phyloP scores from a whole-genome alignment of 257 asterid species.

The Solanum appendiculatum region DNA sequence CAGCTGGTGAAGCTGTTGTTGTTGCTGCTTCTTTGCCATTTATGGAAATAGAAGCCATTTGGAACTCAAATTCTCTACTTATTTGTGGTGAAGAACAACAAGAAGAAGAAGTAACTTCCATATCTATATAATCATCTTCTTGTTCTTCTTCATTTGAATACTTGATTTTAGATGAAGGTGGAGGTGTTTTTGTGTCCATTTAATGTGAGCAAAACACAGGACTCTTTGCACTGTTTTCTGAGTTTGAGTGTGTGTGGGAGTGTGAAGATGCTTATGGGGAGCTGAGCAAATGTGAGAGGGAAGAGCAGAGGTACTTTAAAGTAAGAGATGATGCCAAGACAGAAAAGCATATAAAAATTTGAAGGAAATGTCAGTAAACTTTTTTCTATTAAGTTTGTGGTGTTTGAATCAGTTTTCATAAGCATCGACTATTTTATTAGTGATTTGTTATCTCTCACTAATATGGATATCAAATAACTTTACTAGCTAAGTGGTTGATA shows the following conservation, averaged over 20 bases:
- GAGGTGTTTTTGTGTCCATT: conserved; percentile 12
- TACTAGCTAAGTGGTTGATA: not conserved
- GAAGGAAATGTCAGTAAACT: not conserved
- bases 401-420: not conserved
- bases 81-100: conserved; percentile 16
- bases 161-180: not conserved
- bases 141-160: conserved; percentile 18
- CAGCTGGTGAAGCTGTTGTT: conserved; percentile 50
- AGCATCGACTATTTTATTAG: not conserved
- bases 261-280: conserved; percentile 27
- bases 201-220: not conserved
- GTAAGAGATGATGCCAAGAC: conserved; percentile 51
- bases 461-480: not conserved
- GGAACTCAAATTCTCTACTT: conserved; percentile 61
- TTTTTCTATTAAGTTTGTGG: not conserved
- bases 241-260: not conserved
- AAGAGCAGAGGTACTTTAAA: conserved; percentile 32
- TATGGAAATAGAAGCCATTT: conserved; percentile 28
- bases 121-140: conserved; percentile 23
- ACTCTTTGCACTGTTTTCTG: not conserved
- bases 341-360: conserved; percentile 24
- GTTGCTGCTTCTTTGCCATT: conserved; percentile 5
- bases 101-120: conserved; percentile 10
- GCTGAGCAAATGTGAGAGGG: conserved; percentile 13
- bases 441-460: not conserved